phyloP scores from a whole-genome alignment of 2,329 filamentous ascomycete genomes.

The Sporothrix phasma region DNA sequence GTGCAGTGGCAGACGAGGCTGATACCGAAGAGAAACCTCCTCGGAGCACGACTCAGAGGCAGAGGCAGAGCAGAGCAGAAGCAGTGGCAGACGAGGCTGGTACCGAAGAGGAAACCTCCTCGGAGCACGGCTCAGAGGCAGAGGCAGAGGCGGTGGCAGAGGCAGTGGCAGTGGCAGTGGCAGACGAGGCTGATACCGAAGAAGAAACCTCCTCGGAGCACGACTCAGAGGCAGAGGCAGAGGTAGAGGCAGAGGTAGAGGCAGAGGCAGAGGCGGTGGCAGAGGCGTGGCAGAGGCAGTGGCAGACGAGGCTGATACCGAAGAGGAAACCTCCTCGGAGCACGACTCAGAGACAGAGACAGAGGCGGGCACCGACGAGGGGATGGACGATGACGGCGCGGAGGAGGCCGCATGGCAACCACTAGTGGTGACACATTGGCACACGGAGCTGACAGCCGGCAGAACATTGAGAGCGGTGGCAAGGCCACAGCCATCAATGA shows the following conservation, averaged over 20 bases:
- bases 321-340: no score
- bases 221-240: not conserved
- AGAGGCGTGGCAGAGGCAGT: not conserved
- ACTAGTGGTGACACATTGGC: not conserved
- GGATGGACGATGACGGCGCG: no score
- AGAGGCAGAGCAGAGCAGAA: no score
- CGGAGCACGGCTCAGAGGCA: not conserved
- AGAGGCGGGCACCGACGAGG: not conserved
- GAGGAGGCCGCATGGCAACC: not conserved
- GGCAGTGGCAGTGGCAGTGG: not conserved
- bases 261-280: not conserved
- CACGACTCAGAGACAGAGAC: not conserved
- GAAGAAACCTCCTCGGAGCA: no score
- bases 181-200: no score
- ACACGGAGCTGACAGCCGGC: not conserved
- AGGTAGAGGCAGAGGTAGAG: not conserved
- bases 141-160: not conserved
- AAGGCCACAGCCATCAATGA: conserved; percentile 10
- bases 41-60: not conserved
- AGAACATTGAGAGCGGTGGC: not conserved
- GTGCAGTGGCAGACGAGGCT: no score
- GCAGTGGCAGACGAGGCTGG: not conserved
- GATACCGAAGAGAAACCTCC: no score
- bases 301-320: not conserved
- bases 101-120: not conserved